Evolutionary conservation across 1,284 basidiomycete genomes (phyloP).

Genomic region (Trametes pubescens): DNA sequence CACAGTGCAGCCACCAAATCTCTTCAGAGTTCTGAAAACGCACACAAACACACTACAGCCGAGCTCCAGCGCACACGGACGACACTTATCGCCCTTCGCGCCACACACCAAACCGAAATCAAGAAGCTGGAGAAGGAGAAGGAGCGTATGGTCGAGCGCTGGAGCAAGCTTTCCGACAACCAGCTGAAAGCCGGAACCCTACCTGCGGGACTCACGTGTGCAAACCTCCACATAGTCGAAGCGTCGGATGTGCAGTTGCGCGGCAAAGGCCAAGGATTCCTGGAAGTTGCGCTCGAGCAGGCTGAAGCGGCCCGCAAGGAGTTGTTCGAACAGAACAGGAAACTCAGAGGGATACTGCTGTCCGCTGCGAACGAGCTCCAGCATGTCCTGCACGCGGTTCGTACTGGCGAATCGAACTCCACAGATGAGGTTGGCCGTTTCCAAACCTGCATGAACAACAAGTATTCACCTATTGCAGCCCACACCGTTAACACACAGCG

Average conservation of each 20-base stretch:
- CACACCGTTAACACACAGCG: conserved; percentile 52
- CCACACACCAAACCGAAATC: conserved; percentile 74
- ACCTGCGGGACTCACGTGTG: conserved; percentile 60
- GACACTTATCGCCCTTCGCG: conserved; percentile 68
- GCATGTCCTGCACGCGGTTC: conserved; percentile 56
- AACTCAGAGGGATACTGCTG: conserved; percentile 74
- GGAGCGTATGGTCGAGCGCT: conserved; percentile 80
- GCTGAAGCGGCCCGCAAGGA: conserved; percentile 73
- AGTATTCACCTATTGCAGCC: conserved; percentile 48
- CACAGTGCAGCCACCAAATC: conserved; percentile 60
- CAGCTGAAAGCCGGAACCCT: conserved; percentile 61
- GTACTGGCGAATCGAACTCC: conserved; percentile 43
- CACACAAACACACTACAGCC: conserved; percentile 70
- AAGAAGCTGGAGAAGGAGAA: conserved; percentile 86
- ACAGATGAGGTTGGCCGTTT: conserved; percentile 52
- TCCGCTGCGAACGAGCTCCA: conserved; percentile 76
- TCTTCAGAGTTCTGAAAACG: conserved; percentile 64
- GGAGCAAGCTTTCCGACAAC: conserved; percentile 73
- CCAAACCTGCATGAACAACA: conserved; percentile 14
- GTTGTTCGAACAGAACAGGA: conserved; percentile 75
- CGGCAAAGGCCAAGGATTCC: conserved; percentile 60
- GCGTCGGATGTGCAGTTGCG: conserved; percentile 52
- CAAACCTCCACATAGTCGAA: conserved; percentile 61
- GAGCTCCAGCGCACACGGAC: conserved; percentile 76
- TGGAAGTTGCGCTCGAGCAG: conserved; percentile 79